Base-by-base conservation (phyloP, 1,139 yeast genomes). In the Waltiozyma solani region DNA sequence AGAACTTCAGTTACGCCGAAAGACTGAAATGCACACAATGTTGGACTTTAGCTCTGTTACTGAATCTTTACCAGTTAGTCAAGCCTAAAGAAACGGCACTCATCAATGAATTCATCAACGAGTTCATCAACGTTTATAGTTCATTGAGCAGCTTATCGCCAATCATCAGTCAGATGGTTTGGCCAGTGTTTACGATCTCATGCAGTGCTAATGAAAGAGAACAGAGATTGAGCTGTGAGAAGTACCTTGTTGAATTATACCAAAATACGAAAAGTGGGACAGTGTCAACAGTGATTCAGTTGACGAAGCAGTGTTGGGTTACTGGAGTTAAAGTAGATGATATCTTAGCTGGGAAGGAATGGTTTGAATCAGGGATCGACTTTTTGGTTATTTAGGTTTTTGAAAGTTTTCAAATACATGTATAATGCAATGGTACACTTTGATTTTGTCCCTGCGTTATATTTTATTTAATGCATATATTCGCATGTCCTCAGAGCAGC, bases 101-200 rank as follows among this genome's bases (percentile, higher is more conserved):
- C 12, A 57, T 63, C 19, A 51, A 51, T 15, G 59, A 62, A 10
- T 49, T 61, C 10, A 59, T 69, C 3, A 49, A 56, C 34, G 79
- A 73, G 45, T 73, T 73, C 46, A 63, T 72, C 3, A 58, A 60
- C 12, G 63, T 65, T 3, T 71, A 72, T 46, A 59, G 62, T 2
- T 54, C 69, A 0, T 56, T 73, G 63, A 65, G 69, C 19, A 51
- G 67, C 2, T 49, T 51, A 8, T 62, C 71, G 2, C 73, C 76
- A 2, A 53, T 66, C 21, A 68, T 71, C 3, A 71, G 76, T 1
- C 79, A 73, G 47, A 73, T 73, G 78, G 76, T 73, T 2, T 73
- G 78, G 78, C 79, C 79, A 0, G 58, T 72, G 1, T 70, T 68
- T 50, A 68, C 69, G 9, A 58, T 72, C 35, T 72, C 69, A 2